A percentile compares a stretch with the other conserved stretches of the same genome.
These are phyloP conservation scores for Eucalyptus pumila DNA, from an alignment of 345 rosid genomes.

Conservation along the genomic window DNA sequence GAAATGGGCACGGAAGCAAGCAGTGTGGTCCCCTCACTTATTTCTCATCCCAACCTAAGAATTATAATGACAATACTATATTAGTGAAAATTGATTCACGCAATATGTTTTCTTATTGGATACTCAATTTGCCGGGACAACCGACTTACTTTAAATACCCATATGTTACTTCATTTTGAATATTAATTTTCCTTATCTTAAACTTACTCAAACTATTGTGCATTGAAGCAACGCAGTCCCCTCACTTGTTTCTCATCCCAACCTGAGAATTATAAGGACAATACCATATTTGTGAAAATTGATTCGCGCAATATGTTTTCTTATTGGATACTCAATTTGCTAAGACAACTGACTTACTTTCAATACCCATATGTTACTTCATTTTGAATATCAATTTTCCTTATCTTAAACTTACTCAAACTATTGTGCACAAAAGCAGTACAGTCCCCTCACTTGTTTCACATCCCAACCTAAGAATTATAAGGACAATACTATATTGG, in stretches of 20 bases:
- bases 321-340: neutral
- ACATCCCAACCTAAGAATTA: neutral
- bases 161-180: neutral
- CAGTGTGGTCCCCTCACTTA: neutral
- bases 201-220: neutral
- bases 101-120: neutral
- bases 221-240: neutral
- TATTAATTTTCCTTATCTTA: neutral
- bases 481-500: neutral
- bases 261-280: neutral
- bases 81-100: neutral
- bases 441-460: neutral
- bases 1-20: neutral
- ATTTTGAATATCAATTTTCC: neutral
- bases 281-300: neutral
- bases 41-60: neutral
- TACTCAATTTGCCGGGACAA: neutral
- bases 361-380: neutral
- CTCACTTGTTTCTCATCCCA: neutral
- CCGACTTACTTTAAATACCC: neutral
- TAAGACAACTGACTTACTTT: neutral
- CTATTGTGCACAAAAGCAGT: neutral
- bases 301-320: neutral
- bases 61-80: neutral
- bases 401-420: neutral